These are phyloP conservation scores for Myochromella boudieri DNA, from an alignment of 768 basidiomycete genomes.

Conservation along the genomic window DNA sequence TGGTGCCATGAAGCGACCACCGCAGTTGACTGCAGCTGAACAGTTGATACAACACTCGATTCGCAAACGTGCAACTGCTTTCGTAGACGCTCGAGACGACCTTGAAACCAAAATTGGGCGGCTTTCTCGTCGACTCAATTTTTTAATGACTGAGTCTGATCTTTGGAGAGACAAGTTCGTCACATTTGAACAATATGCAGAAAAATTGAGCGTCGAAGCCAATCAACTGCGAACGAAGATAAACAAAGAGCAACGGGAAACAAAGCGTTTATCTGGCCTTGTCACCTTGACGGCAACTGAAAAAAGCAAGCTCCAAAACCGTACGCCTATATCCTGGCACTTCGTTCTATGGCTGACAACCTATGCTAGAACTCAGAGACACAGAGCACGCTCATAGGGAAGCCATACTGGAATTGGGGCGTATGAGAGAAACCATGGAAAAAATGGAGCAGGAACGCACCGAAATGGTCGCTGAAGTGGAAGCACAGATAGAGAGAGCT, in stretches of 20 bases:
- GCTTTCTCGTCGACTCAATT: slow-evolving; percentile 81
- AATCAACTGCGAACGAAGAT: slow-evolving; percentile 83
- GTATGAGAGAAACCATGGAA: slow-evolving; percentile 85
- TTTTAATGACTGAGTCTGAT: slow-evolving; percentile 89
- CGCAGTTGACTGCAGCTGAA: slow-evolving; percentile 76
- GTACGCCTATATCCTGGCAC: slow-evolving; percentile 43
- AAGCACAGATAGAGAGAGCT: slow-evolving; percentile 87
- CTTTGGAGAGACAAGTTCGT: slow-evolving; percentile 94
- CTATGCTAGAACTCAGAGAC: slow-evolving; percentile 64
- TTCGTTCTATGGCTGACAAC: too few relatives aligned
- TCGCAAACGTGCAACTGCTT: slow-evolving; percentile 90
- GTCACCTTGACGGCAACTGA: slow-evolving; percentile 77
- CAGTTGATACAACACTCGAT: slow-evolving; percentile 86
- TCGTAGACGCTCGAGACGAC: slow-evolving; percentile 91
- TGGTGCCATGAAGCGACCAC: slow-evolving; percentile 66
- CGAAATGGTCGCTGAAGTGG: slow-evolving; percentile 91
- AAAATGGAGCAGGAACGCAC: slow-evolving; percentile 85
- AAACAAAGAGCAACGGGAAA: slow-evolving; percentile 88
- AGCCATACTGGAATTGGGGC: slow-evolving; percentile 76
- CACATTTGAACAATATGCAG: slow-evolving; percentile 91
- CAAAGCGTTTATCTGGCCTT: slow-evolving; percentile 78
- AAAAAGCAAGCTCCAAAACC: slow-evolving; percentile 73
- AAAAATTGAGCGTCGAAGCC: slow-evolving; percentile 85
- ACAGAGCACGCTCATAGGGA: slow-evolving; percentile 82
- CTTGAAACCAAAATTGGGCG: slow-evolving; percentile 93